phyloP scores from a whole-genome alignment of 345 rosid genomes.

The Hibiscus tridactylites region DNA sequence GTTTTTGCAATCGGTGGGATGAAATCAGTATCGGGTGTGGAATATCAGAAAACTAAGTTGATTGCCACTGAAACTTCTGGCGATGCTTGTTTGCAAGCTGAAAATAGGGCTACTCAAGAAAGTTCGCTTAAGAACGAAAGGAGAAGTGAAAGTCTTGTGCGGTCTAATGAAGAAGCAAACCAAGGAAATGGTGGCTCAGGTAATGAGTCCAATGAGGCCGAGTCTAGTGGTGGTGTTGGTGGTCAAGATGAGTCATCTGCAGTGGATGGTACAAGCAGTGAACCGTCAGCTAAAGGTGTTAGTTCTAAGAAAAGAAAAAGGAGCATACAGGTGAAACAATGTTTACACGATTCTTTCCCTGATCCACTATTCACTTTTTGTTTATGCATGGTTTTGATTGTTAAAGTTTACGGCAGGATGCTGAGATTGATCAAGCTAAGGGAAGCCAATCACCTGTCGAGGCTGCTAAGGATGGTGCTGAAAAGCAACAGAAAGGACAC shows the following conservation, averaged over 20 bases:
- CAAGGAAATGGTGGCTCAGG: neutral
- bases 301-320: slow-evolving; percentile 29
- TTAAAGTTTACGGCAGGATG: slow-evolving; percentile 32
- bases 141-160: no score
- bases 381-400: neutral
- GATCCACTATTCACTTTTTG: neutral
- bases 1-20: slow-evolving; percentile 21
- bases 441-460: slow-evolving; percentile 44
- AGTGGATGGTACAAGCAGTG: neutral
- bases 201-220: neutral
- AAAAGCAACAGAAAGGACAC: slow-evolving; percentile 41
- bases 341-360: slow-evolving; percentile 6
- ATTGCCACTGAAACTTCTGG: slow-evolving; percentile 22
- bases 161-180: neutral
- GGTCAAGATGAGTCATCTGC: neutral
- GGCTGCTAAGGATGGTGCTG: slow-evolving; percentile 38
- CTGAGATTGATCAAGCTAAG: slow-evolving; percentile 37
- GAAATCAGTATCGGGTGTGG: slow-evolving; percentile 29
- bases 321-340: slow-evolving; percentile 45
- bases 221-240: neutral
- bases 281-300: neutral
- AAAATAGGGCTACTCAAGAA: slow-evolving; percentile 29
- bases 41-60: slow-evolving; percentile 23
- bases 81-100: slow-evolving; percentile 18
- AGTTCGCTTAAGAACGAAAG: slow-evolving; percentile 32